Percentiles rank a stretch among this genome's conserved stretches.
Evolutionary conservation across 2,329 filamentous ascomycete genomes (phyloP).

Genomic region (Apiospora malaysiana): DNA sequence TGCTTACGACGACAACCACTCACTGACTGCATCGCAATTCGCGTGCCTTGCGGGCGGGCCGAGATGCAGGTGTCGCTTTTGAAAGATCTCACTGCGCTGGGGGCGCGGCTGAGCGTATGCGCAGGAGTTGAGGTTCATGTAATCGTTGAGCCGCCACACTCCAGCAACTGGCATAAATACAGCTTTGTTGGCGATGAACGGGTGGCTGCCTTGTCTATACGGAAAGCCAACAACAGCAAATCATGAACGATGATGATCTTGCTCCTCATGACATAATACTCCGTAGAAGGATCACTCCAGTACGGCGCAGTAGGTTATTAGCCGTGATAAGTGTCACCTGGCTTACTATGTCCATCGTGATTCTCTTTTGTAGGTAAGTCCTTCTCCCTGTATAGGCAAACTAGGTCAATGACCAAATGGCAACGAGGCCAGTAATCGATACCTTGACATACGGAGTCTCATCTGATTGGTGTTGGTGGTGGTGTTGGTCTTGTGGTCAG

Average conservation of each 20-base stretch:
- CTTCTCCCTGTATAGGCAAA: not conserved
- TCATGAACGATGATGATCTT: not conserved
- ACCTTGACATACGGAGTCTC: not conserved
- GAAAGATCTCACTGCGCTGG: not conserved
- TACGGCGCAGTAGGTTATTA: not conserved
- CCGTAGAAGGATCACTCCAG: not conserved
- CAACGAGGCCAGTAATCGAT: not conserved
- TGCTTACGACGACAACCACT: not conserved
- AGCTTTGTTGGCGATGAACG: not conserved
- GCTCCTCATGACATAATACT: slow-evolving; percentile 2
- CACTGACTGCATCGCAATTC: not conserved
- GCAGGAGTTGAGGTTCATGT: too few species aligned
- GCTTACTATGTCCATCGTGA: not conserved
- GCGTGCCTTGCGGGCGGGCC: not conserved
- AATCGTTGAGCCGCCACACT: not conserved
- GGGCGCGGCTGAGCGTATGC: not conserved
- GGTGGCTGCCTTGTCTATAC: not conserved
- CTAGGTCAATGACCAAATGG: not conserved
- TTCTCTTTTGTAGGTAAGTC: not conserved
- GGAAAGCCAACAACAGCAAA: not conserved
- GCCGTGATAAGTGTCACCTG: not conserved
- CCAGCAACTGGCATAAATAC: not conserved
- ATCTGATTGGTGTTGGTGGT: not conserved
- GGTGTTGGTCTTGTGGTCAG: not conserved
- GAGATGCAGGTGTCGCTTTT: not conserved